Evolutionary conservation across 2,329 filamentous ascomycete species (phyloP).

Genomic region (Lasiodiplodia citricola): DNA sequence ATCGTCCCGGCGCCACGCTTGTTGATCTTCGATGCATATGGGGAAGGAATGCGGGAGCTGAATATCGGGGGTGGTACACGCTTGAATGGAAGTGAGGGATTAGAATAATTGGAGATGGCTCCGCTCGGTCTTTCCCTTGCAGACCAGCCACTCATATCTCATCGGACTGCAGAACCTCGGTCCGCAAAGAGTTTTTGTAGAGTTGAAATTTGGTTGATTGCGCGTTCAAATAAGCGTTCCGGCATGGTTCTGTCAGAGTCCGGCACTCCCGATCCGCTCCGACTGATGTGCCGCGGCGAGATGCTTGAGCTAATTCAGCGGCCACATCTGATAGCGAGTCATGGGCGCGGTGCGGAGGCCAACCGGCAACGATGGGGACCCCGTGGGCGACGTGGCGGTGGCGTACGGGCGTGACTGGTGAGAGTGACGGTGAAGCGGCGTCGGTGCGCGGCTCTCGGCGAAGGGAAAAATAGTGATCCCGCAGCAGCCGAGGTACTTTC

Average conservation of each 20-base stretch:
- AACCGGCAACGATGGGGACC: background rate
- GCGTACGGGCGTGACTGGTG: slow-evolving; percentile 9
- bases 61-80: background rate
- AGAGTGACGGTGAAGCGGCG: background rate
- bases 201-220: background rate
- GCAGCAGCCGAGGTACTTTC: slow-evolving; percentile 16
- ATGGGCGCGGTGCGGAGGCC: background rate
- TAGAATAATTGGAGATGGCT: background rate
- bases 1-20: background rate
- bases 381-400: slow-evolving; percentile 20
- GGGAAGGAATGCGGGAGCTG: slow-evolving; percentile 9
- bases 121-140: background rate
- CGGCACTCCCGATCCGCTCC: background rate
- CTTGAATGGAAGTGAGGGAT: background rate
- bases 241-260: background rate
- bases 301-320: background rate
- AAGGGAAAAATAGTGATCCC: background rate
- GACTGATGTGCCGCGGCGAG: background rate
- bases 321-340: slow-evolving; percentile 11
- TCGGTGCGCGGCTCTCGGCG: slow-evolving; percentile 21
- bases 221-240: background rate
- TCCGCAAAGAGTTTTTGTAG: background rate
- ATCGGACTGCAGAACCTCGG: background rate
- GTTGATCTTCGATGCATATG: background rate
- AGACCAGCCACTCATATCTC: background rate